Conservation (phyloP, 2,329 filamentous ascomycete species). For the Aspergillus eucalypticola region DNA sequence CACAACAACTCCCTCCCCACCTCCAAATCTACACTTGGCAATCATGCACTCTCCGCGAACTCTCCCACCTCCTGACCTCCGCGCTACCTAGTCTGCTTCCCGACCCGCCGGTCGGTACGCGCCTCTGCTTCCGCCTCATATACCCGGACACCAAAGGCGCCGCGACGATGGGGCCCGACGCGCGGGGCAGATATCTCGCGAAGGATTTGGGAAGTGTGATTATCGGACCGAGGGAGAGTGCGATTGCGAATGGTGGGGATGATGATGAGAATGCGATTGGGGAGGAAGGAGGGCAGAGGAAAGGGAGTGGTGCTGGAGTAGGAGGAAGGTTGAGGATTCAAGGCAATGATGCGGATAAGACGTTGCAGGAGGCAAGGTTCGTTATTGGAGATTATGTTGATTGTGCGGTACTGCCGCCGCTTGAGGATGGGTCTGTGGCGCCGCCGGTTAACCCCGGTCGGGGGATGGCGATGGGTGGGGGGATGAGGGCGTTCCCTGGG, state of each 20-base stretch:
- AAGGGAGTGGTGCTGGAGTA: neutral
- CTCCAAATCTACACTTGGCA: slow-evolving; percentile 86
- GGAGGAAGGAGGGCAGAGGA: too few relatives aligned
- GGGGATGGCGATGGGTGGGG: slow-evolving; percentile 41
- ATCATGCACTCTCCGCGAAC: slow-evolving; percentile 75
- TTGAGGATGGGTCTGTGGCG: slow-evolving; percentile 72
- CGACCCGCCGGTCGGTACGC: slow-evolving; percentile 72
- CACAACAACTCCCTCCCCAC: slow-evolving; percentile 56
- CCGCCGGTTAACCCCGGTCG: slow-evolving; percentile 55
- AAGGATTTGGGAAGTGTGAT: slow-evolving; percentile 84
- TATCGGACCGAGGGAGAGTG: slow-evolving; percentile 54
- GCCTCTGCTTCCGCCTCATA: slow-evolving; percentile 83
- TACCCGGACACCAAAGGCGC: slow-evolving; percentile 68
- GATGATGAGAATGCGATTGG: slow-evolving; percentile 36
- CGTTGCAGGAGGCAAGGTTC: slow-evolving; percentile 73
- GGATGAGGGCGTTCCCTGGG: slow-evolving; percentile 48
- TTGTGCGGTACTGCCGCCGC: slow-evolving; percentile 75
- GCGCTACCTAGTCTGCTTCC: slow-evolving; percentile 71
- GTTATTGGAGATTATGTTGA: slow-evolving; percentile 87
- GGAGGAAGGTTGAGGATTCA: slow-evolving; percentile 41
- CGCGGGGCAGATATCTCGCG: slow-evolving; percentile 65
- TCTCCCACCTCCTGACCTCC: slow-evolving; percentile 73
- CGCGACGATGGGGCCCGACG: slow-evolving; percentile 40
- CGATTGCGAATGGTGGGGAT: slow-evolving; percentile 29
- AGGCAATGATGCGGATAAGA: slow-evolving; percentile 67